phyloP scores from a whole-genome alignment of 1,284 basidiomycete genomes.

The Irpex sp. region DNA sequence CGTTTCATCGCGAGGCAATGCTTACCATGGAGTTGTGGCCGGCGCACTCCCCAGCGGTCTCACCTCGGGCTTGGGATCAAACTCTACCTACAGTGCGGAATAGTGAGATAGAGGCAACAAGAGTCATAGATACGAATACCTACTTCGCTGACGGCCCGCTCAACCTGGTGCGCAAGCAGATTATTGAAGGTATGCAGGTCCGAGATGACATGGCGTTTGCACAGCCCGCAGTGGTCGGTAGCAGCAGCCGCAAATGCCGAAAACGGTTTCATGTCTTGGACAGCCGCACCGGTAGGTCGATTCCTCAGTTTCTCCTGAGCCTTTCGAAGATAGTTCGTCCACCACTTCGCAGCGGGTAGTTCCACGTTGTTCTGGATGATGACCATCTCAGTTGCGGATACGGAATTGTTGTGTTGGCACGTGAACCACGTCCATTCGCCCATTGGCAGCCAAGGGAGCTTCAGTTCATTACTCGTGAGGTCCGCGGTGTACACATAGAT shows the following conservation, averaged over 20 bases:
- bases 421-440: slow-evolving; percentile 4
- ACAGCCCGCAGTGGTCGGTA: slow-evolving; percentile 1
- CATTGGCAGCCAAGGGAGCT: slow-evolving; percentile 1
- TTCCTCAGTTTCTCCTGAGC: slow-evolving; percentile 3
- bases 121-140: background rate
- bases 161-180: background rate
- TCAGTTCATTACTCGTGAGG: background rate
- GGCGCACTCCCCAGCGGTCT: background rate
- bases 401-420: background rate
- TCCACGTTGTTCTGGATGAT: background rate
- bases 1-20: background rate
- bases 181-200: background rate
- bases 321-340: slow-evolving; percentile 2
- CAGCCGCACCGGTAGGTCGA: background rate
- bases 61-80: background rate
- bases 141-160: slow-evolving; percentile 2
- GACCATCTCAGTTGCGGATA: background rate
- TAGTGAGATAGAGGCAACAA: background rate
- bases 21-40: background rate
- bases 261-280: slow-evolving; percentile 3
- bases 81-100: background rate
- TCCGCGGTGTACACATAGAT: background rate
- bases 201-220: slow-evolving; percentile 2
- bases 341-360: background rate
- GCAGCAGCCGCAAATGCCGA: background rate